Evolutionary conservation across 2,329 filamentous ascomycete genomes (phyloP).

Genomic region (Cladorrhinum sp.): DNA sequence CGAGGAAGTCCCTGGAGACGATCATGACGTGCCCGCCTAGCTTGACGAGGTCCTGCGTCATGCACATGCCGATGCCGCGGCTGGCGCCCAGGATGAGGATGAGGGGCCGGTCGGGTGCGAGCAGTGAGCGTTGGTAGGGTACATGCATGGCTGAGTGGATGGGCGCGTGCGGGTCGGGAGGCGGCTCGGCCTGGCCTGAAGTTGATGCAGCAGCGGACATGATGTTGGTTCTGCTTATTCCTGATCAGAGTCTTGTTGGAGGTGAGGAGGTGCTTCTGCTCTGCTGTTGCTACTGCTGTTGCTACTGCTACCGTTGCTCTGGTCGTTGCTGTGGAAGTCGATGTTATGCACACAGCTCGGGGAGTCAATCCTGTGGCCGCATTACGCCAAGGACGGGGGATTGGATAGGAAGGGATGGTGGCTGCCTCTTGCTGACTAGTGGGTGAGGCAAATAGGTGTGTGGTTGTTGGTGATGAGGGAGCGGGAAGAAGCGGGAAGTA

Average conservation of each 20-base stretch:
- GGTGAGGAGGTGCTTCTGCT: too few relatives aligned
- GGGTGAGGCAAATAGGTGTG: neutral
- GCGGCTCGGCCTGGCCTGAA: too few relatives aligned
- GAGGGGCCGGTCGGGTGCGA: neutral
- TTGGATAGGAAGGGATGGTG: neutral
- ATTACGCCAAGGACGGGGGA: neutral
- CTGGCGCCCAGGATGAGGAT: slow-evolving; percentile 68
- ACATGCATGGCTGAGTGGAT: neutral
- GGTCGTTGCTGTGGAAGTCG: too few relatives aligned
- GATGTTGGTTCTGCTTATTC: too few relatives aligned
- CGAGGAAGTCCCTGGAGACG: slow-evolving; percentile 52
- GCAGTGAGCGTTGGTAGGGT: neutral
- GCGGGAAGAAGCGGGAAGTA: neutral
- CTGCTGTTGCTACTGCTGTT: too few relatives aligned
- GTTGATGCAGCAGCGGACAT: too few relatives aligned
- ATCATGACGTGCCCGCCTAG: slow-evolving; percentile 58
- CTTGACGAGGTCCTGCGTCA: slow-evolving; percentile 50
- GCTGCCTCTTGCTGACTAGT: neutral
- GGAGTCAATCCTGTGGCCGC: neutral
- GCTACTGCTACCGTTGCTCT: too few relatives aligned
- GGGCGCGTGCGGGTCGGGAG: too few relatives aligned
- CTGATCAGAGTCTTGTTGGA: too few relatives aligned
- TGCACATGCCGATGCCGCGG: slow-evolving; percentile 59
- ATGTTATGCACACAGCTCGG: neutral
- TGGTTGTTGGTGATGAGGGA: neutral